phyloP scores from a whole-genome alignment of 2,329 filamentous ascomycete genomes.

The Cryphonectria radicalis region DNA sequence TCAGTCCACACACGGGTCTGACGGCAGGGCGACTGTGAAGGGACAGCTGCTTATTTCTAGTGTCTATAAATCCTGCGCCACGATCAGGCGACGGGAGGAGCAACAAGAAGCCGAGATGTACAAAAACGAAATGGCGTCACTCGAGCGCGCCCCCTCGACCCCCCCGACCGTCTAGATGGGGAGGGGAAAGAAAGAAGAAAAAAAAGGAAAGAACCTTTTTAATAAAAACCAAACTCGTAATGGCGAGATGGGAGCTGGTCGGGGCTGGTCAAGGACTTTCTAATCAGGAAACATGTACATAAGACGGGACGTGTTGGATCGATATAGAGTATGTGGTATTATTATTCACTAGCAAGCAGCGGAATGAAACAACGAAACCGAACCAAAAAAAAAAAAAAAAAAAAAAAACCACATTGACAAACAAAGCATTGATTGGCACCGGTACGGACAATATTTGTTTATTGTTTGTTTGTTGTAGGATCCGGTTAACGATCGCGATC shows the following conservation, averaged over 20 bases:
- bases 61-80: conserved; percentile 24
- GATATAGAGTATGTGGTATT: conserved; percentile 5
- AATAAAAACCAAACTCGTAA: too few species aligned
- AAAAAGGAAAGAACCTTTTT: not conserved
- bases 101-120: conserved; percentile 19
- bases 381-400: not conserved
- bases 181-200: too few species aligned
- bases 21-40: conserved; percentile 4
- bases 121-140: not conserved
- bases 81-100: conserved; percentile 12
- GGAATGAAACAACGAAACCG: not conserved
- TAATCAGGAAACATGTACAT: conserved; percentile 16
- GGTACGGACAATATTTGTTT: not conserved
- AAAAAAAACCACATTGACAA: not conserved
- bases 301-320: not conserved
- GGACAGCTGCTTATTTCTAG: conserved; percentile 21
- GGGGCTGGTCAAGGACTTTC: not conserved
- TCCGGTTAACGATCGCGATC: not conserved
- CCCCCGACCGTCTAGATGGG: not conserved
- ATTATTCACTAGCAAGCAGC: conserved; percentile 3
- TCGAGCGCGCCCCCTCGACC: not conserved
- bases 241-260: not conserved
- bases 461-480: not conserved
- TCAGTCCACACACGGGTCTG: conserved; percentile 11
- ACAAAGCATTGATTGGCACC: not conserved